Evolutionary conservation across 2,329 filamentous ascomycete species (phyloP).

Genomic region (Fusarium tanahbumbuense): DNA sequence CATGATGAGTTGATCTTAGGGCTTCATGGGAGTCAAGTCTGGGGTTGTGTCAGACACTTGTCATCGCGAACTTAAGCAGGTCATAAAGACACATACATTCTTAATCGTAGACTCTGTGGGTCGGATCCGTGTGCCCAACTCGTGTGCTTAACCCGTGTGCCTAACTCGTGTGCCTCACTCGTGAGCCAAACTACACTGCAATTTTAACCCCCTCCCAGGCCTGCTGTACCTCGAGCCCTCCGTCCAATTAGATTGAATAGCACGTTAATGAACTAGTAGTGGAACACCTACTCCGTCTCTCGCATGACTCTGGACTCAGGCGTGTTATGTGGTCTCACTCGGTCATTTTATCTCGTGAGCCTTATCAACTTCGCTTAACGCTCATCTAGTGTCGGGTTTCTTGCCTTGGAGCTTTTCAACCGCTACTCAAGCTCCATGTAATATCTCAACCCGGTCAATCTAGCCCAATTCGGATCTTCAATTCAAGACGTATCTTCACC

Average conservation of each 20-base stretch:
- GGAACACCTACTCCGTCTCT: neutral
- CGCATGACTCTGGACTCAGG: fast-evolving
- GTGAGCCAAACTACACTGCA: neutral
- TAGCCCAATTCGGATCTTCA: fast-evolving
- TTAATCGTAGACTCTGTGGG: fast-evolving
- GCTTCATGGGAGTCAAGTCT: no score
- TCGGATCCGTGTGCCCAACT: neutral
- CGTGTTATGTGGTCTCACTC: fast-evolving
- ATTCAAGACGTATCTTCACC: neutral
- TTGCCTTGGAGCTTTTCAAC: neutral
- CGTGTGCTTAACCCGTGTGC: no score
- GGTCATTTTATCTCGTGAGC: no score
- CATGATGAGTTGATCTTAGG: no score
- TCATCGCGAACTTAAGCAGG: no score
- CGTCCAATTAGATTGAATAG: no score
- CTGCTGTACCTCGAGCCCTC: neutral
- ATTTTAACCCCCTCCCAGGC: neutral
- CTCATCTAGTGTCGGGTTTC: neutral
- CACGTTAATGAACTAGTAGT: neutral
- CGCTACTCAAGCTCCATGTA: neutral
- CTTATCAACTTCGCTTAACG: neutral
- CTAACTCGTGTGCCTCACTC: neutral
- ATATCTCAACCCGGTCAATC: fast-evolving
- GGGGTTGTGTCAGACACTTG: no score
- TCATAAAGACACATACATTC: neutral